A percentile compares a stretch with the other conserved stretches of the same genome.
phyloP scores from a whole-genome alignment of 2,329 filamentous ascomycete genomes.

The Fusarium sp. region DNA sequence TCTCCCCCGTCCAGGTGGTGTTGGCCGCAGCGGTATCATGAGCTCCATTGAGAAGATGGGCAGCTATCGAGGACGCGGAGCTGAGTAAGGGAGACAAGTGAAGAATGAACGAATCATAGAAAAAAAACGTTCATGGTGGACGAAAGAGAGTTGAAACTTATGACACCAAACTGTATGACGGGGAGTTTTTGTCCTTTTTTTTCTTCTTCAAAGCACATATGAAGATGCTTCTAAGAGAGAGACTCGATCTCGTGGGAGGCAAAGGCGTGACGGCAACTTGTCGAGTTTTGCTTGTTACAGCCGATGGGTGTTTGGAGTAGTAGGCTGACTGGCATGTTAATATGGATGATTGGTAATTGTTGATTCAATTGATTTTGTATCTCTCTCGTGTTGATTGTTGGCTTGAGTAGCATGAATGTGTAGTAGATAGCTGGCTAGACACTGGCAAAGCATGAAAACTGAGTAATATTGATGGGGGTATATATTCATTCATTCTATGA shows the following conservation, averaged over 20 bases:
- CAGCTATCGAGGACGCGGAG: constrained; percentile 59
- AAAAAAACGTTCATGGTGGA: constrained; percentile 22
- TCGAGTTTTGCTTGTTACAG: constrained; percentile 23
- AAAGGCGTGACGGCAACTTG: constrained; percentile 26
- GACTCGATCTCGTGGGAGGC: constrained; percentile 11
- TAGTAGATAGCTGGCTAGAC: background rate
- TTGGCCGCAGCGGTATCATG: constrained; percentile 74
- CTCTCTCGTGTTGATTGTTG: background rate
- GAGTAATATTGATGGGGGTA: background rate
- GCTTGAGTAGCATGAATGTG: background rate
- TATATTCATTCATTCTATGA: constrained; percentile 23
- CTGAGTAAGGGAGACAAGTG: constrained; percentile 33
- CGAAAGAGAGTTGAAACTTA: constrained; percentile 30
- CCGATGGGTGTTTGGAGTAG: constrained; percentile 23
- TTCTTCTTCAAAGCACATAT: constrained; percentile 35
- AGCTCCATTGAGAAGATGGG: constrained; percentile 90
- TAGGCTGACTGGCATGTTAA: constrained; percentile 13
- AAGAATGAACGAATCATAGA: constrained; percentile 11
- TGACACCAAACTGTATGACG: constrained; percentile 41
- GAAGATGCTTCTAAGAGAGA: constrained; percentile 1
- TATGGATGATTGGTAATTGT: constrained; percentile 25
- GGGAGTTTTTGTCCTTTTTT: constrained; percentile 21
- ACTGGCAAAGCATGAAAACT: background rate
- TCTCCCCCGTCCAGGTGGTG: constrained; percentile 58
- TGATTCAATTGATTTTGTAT: constrained; percentile 17